These are phyloP conservation scores for Metschnikowia reukaufii DNA, from an alignment of 805 yeast species.

Conservation along the genomic window DNA sequence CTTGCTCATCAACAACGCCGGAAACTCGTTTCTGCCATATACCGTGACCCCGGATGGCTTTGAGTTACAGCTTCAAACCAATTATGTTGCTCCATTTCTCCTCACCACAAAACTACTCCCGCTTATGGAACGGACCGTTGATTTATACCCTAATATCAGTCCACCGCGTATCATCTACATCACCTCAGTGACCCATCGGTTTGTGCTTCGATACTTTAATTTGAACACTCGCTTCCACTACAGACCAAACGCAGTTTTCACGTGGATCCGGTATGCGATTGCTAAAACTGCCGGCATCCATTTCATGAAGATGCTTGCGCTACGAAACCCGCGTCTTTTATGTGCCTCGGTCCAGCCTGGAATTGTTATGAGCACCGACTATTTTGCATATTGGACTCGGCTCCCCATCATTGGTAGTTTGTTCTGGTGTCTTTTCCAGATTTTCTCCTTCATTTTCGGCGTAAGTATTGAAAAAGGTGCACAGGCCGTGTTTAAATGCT, in stretches of 20 bases:
- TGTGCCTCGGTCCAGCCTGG: slow-evolving; percentile 80
- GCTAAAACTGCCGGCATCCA: slow-evolving; percentile 82
- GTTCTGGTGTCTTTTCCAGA: slow-evolving; percentile 69
- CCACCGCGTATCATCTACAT: slow-evolving; percentile 61
- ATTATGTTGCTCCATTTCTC: slow-evolving; percentile 73
- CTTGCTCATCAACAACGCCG: slow-evolving; percentile 74
- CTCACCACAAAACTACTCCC: slow-evolving; percentile 62
- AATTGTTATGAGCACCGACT: slow-evolving; percentile 76
- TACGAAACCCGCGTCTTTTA: slow-evolving; percentile 63
- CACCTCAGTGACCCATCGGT: slow-evolving; percentile 64
- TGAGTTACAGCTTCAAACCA: slow-evolving; percentile 79
- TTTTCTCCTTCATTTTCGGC: slow-evolving; percentile 69
- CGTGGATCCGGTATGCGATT: slow-evolving; percentile 75
- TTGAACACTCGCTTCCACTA: slow-evolving; percentile 52
- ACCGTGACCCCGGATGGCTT: slow-evolving; percentile 64
- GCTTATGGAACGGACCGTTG: slow-evolving; percentile 43
- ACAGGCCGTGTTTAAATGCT: slow-evolving; percentile 60
- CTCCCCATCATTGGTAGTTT: slow-evolving; percentile 74
- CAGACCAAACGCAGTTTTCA: slow-evolving; percentile 65
- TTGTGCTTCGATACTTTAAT: slow-evolving; percentile 48
- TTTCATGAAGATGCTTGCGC: slow-evolving; percentile 60
- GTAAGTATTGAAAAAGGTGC: slow-evolving; percentile 72
- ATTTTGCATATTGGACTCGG: slow-evolving; percentile 74
- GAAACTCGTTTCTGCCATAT: slow-evolving; percentile 76
- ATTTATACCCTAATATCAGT: slow-evolving; percentile 23